Conservation (phyloP, 495 filamentous ascomycete species). For the Cercophora scortea region DNA sequence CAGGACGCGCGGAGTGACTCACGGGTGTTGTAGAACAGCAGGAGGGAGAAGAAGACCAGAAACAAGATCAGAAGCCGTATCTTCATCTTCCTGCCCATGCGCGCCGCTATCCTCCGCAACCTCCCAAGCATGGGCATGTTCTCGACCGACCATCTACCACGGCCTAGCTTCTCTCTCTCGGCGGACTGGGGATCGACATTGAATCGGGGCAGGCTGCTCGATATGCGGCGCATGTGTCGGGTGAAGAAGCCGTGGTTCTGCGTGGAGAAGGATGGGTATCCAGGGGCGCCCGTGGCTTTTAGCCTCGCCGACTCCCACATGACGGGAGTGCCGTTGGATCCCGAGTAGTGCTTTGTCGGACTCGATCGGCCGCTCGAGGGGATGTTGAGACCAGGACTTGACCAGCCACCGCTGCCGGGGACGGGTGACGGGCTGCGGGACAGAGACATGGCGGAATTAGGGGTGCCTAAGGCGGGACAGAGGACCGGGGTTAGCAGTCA, state of each 20-base stretch:
- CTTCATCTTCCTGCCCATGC: slow-evolving; percentile 44
- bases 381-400: slow-evolving; percentile 70
- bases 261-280: slow-evolving; percentile 76
- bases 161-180: slow-evolving; percentile 71
- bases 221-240: slow-evolving; percentile 67
- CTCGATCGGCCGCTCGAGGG: slow-evolving; percentile 59
- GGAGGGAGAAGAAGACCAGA: slow-evolving; percentile 51
- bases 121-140: slow-evolving; percentile 33
- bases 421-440: slow-evolving; percentile 79
- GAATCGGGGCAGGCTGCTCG: slow-evolving; percentile 67
- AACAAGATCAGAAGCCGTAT: slow-evolving; percentile 51
- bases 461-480: slow-evolving; percentile 28
- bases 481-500: slow-evolving; percentile 6
- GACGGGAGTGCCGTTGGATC: slow-evolving; percentile 48
- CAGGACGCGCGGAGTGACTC: slow-evolving; percentile 23
- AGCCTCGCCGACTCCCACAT: slow-evolving; percentile 82
- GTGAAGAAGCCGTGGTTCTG: slow-evolving; percentile 74
- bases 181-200: slow-evolving; percentile 41
- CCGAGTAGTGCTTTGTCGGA: slow-evolving; percentile 44
- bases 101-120: slow-evolving; percentile 24
- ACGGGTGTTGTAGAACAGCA: slow-evolving; percentile 65
- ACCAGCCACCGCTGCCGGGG: slow-evolving; percentile 63
- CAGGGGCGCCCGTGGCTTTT: slow-evolving; percentile 55
- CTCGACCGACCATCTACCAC: slow-evolving; percentile 29
- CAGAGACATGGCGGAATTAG: slow-evolving; percentile 59